Percentiles rank a stretch among this genome's conserved stretches.
phyloP scores from a whole-genome alignment of 2,329 filamentous ascomycete genomes.

The Scedosporium apiospermum region DNA sequence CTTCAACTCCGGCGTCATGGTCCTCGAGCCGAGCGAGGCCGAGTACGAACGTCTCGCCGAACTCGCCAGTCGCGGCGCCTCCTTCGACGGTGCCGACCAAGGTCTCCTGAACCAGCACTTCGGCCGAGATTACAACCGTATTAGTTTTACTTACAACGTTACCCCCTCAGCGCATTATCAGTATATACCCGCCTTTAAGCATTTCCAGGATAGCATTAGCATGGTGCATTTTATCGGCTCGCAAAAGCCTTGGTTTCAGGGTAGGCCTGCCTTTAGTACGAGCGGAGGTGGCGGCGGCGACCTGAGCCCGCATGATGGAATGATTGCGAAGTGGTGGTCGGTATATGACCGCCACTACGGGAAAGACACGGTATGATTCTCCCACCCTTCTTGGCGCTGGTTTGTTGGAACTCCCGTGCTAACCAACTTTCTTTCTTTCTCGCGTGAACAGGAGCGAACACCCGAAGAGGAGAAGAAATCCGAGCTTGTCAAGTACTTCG shows the following conservation, averaged over 20 bases:
- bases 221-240: constrained; percentile 91
- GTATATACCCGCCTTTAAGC: constrained; percentile 87
- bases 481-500: constrained; percentile 37
- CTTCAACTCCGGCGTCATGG: constrained; percentile 98
- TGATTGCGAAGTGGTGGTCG: constrained; percentile 85
- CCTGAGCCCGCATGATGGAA: constrained; percentile 57
- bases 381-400: constrained; percentile 14
- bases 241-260: constrained; percentile 78
- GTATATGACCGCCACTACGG: constrained; percentile 81
- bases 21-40: constrained; percentile 72
- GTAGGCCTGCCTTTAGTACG: constrained; percentile 37
- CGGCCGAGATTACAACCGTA: constrained; percentile 68
- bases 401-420: neutral
- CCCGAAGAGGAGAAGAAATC: constrained; percentile 20
- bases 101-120: constrained; percentile 94
- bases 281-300: constrained; percentile 40
- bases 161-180: constrained; percentile 96
- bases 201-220: constrained; percentile 83
- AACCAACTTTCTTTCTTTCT: neutral
- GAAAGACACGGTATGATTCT: constrained; percentile 34
- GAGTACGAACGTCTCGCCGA: constrained; percentile 80
- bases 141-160: constrained; percentile 95
- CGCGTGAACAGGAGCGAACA: neutral
- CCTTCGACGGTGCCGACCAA: constrained; percentile 95
- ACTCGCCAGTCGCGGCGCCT: constrained; percentile 77